Percentiles rank a stretch among this genome's conserved stretches.
phyloP scores from a whole-genome alignment of 495 filamentous ascomycete genomes.

The Cercophora sp. region DNA sequence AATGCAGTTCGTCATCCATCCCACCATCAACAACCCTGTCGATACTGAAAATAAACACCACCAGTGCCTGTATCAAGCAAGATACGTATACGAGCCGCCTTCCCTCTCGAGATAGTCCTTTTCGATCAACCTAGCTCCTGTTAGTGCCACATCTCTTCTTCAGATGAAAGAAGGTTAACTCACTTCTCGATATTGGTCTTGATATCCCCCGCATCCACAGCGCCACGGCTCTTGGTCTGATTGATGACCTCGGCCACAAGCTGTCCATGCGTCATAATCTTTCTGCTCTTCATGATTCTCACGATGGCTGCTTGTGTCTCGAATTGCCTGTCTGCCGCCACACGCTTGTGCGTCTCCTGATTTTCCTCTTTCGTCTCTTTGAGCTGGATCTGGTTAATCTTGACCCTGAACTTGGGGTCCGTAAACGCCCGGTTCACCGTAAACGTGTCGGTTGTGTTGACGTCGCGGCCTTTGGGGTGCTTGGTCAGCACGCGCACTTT shows the following conservation, averaged over 20 bases:
- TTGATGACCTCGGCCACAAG: conserved; percentile 83
- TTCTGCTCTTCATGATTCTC: conserved; percentile 92
- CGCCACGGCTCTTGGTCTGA: conserved; percentile 78
- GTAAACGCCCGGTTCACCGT: conserved; percentile 69
- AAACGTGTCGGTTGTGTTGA: conserved; percentile 74
- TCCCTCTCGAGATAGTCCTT: conserved; percentile 77
- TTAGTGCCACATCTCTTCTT: not conserved
- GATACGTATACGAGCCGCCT: conserved; percentile 69
- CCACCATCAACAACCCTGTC: too few species aligned
- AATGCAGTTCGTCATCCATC: too few species aligned
- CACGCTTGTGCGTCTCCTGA: conserved; percentile 83
- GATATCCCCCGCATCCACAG: conserved; percentile 78
- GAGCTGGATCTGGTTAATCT: conserved; percentile 97
- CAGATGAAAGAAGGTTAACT: conserved; percentile 22
- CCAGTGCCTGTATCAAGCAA: conserved; percentile 70
- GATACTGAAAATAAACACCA: too few species aligned
- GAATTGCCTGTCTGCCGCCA: conserved; percentile 83
- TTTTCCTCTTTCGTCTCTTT: conserved; percentile 89
- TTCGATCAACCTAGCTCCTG: conserved; percentile 53
- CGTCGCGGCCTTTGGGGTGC: conserved; percentile 76
- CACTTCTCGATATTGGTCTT: conserved; percentile 96
- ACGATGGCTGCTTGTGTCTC: conserved; percentile 98
- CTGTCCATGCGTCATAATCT: conserved; percentile 77
- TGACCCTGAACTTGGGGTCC: conserved; percentile 83
- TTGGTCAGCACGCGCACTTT: conserved; percentile 84